Base-by-base conservation (phyloP, 1,284 basidiomycete genomes). In the Cryptococcus neoformans region DNA sequence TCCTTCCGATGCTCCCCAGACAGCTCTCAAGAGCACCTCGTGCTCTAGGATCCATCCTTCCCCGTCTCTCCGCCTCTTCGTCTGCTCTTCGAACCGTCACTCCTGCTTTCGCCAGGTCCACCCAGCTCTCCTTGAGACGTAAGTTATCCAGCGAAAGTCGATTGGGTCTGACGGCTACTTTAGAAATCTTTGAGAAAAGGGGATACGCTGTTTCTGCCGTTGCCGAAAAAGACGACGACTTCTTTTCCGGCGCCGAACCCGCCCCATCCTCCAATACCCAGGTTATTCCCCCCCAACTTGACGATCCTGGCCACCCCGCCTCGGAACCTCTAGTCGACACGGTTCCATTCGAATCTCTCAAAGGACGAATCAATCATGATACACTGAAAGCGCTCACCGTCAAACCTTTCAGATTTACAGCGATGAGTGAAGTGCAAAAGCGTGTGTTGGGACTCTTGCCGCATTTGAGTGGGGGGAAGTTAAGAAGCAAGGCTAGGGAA, bases 361-460 rank as follows among this genome's bases (percentile, higher is more conserved):
- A 80, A 62, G 79, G 74, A 28, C 68, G 69, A 16, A 64, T 87
- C 58, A 72, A 78, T 51, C 59, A 70, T 16, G 69, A 80, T 6
- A 85, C 87, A 0, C 78, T 89, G 38, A 81, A 82, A 60, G 86
- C 89, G 6, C 81, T 93, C 55, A 87, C 82, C 0, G 71, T 77
- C 49, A 79, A 78, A 40, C 91, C 91, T 0, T 89, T 93, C 81
- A 80, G 83, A 21, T 84, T 92, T 61, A 81, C 76, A 11, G 79
- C 81, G 52, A 93, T 97, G 91, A 88, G 89, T 2, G 77, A 85
- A 10, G 93, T 98, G 0, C 95, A 98, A 76, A 82, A 85, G 17
- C 83, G 85, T 51, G 91, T 98, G 6, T 81, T 94, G 2, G 66
- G 70, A 46, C 71, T 81, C 47, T 78, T 84, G 57, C 82, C 85